Base-by-base conservation (phyloP, 2,329 filamentous ascomycete species). In the Aspergillus chevalieri region DNA sequence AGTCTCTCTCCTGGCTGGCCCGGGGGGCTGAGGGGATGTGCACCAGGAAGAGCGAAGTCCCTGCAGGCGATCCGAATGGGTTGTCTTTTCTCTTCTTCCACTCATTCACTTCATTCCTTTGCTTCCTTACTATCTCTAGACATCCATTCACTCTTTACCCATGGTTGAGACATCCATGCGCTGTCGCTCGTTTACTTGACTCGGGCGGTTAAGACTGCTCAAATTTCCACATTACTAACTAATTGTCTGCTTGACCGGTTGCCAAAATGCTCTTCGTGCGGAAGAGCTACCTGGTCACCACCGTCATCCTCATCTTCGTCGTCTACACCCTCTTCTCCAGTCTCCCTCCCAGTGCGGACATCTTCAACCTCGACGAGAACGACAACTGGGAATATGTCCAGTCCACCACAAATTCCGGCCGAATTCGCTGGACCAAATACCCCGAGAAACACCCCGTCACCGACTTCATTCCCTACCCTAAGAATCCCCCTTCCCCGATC, bases 361-460 rank as follows among this genome's bases (percentile, higher is more conserved):
- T 46, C 51, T 38, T 43, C 56, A 41, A 46, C 50, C 17, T 41
- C 17, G 41, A 55, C 26, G 6, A 56, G 47, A 21, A 52, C 51
- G 24, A 46, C 50, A 53, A 52, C 21, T 47, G 33, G 24, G 38
- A 8, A 39, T 8, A 41, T 41, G 15, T 3, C 38, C 51, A 41
- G 3, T 49, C 44, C 38, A 47, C 47, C 48, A 46, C 26, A 50
- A 52, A 17, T 22, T 12, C 34, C n/a, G 36, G 47, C 24, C 47
- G 46, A 10, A 59, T 66, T 24, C 85, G 90, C 61, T 95, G 91
- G 89, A 72, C 72, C 36, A 87, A 85, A 65, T 78, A 81, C 50
- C 71, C 75, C 3, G 89, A 94, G 66, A 78, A 86, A 61, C 95
- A 88, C 68, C 92, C 93, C 0, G 73, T 97, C 2, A 75, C 82